Base-by-base conservation (phyloP, 495 filamentous ascomycete species). In the Aspergillus nidulans region DNA sequence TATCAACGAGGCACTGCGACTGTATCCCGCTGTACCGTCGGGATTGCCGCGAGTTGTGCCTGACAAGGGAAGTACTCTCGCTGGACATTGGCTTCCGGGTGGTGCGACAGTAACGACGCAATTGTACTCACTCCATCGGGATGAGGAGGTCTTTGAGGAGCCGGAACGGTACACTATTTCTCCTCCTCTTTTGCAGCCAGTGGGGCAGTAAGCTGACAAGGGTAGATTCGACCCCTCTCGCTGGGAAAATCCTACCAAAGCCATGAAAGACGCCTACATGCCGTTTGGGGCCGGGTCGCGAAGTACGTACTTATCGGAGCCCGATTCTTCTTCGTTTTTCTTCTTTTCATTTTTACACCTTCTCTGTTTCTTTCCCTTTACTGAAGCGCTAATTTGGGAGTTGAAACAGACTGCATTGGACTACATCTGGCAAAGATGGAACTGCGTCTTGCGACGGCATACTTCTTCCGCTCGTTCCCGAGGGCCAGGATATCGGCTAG, bases 1-100 rank as follows among this genome's bases (percentile, higher is more conserved):
- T 23, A 81, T 83, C 58, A 72, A 76, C 21, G 83, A 88, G 63
- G 69, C 81, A 0, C 63, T 86, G 34, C 69, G 83, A 1, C 61
- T 86, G 12, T 73, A 84, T 55, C 71, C 76, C 1, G 77, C 79
- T 4, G 75, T 77, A 0, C 71, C 76, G 1, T 69, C 68, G 16
- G 79, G 65, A 2, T 66, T 76, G 13, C 65, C 66, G 16, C 70
- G 83, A 8, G 48, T 62, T 8, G 68, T 73, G 1, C 70, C 73
- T 7, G 12, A 53, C 2, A 62, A 60, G 9, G 70, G 67, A 2
- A 58, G 58, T 4, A 45, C 49, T 0, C 49, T 77, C 30, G 67
- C 57, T 13, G 73, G 66, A 6, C 60, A 59, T 30, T 54, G 47
- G 20, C 23, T 78, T 18, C 69, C 72, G 3, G 67, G 63, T 6